Percentiles rank a stretch among this genome's conserved stretches.
Conservation (phyloP, 1,139 yeast species). For the Candida sp. region DNA sequence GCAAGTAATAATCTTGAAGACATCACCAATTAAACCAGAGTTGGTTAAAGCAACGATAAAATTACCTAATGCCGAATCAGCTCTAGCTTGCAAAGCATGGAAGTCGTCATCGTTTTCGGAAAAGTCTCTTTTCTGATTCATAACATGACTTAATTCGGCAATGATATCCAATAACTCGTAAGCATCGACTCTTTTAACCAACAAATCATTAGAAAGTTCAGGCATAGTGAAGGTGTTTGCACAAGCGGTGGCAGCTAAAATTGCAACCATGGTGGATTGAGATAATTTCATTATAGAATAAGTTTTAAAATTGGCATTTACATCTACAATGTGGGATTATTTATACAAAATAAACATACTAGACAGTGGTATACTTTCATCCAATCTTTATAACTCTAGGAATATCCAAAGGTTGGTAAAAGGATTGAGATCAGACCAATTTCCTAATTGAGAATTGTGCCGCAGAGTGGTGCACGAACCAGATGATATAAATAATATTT, state of each 20-base stretch:
- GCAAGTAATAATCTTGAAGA: slow-evolving; percentile 35
- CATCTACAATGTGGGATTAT: too few species aligned
- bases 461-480: neutral
- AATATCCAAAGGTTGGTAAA: neutral
- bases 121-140: slow-evolving; percentile 33
- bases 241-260: slow-evolving; percentile 37
- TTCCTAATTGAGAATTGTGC: neutral
- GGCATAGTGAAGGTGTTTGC: slow-evolving; percentile 41
- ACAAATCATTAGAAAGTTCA: slow-evolving; percentile 7
- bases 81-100: slow-evolving; percentile 33
- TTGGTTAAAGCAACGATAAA: slow-evolving; percentile 35
- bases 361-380: too few species aligned
- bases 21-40: slow-evolving; percentile 39
- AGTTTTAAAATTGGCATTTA: too few species aligned
- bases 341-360: too few species aligned
- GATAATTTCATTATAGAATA: slow-evolving; percentile 37
- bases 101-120: slow-evolving; percentile 25
- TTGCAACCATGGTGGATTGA: slow-evolving; percentile 38
- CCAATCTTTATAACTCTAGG: neutral
- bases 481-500: neutral
- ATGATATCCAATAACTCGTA: slow-evolving; percentile 32
- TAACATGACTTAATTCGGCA: slow-evolving; percentile 26
- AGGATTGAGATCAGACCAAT: neutral
- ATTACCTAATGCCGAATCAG: slow-evolving; percentile 32
- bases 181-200: slow-evolving; percentile 37